Conservation (phyloP, 768 basidiomycete species). For the Scleroderma citrinum region DNA sequence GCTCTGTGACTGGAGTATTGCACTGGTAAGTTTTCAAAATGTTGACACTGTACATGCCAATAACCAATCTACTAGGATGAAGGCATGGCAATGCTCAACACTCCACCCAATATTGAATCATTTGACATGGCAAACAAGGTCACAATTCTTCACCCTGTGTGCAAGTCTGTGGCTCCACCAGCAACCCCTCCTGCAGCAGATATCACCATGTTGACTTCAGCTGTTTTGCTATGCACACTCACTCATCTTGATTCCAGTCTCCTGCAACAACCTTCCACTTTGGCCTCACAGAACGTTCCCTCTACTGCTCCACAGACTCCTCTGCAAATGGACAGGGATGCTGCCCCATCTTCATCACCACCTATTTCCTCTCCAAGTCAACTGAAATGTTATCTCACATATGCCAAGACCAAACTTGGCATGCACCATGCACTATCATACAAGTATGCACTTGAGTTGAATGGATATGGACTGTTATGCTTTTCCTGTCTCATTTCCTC, state of each 20-base stretch:
- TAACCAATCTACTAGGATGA: too few relatives aligned
- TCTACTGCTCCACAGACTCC: neutral
- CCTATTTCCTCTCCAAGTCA: neutral
- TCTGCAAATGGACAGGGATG: neutral
- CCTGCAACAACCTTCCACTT: neutral
- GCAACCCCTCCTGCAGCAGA: neutral
- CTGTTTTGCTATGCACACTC: constrained; percentile 5
- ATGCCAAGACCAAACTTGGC: neutral
- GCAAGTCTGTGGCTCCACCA: neutral
- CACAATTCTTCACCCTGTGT: neutral
- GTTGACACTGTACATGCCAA: too few relatives aligned
- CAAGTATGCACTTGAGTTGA: too few relatives aligned
- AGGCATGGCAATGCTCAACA: neutral
- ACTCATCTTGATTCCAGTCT: neutral
- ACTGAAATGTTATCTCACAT: neutral
- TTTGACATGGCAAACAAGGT: constrained; percentile 4
- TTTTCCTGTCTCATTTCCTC: too few relatives aligned
- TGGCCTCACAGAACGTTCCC: neutral
- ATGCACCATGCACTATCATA: constrained; percentile 1
- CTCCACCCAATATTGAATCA: neutral
- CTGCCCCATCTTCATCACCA: neutral
- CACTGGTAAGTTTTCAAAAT: neutral
- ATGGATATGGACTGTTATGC: too few relatives aligned
- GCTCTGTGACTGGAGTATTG: too few relatives aligned
- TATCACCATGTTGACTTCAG: constrained; percentile 1